Evolutionary conservation across 441 rosid species (phyloP).

Genomic region (Breynia disticha): DNA sequence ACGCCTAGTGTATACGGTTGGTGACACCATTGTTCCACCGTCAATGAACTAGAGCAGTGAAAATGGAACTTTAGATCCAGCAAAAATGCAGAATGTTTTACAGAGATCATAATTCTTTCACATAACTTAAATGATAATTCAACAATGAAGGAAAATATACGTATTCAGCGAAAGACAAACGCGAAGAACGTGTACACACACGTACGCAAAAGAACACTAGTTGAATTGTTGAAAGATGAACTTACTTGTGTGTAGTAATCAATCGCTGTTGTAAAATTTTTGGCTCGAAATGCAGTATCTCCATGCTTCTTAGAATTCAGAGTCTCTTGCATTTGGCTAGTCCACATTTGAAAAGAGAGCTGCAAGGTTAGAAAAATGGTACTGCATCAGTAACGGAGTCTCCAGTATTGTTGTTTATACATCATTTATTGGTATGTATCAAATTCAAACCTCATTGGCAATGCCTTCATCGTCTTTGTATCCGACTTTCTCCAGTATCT

Average conservation of each 20-base stretch:
- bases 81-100: background rate
- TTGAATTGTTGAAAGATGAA: too few relatives aligned
- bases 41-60: conserved; percentile 57
- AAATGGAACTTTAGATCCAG: background rate
- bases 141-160: background rate
- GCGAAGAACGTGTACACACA: too few relatives aligned
- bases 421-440: background rate
- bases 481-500: conserved; percentile 66
- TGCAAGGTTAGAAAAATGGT: conserved; percentile 17
- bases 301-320: conserved; percentile 78
- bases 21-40: conserved; percentile 80
- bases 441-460: conserved; percentile 57
- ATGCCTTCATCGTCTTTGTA: conserved; percentile 85
- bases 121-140: background rate
- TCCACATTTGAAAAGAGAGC: conserved; percentile 92
- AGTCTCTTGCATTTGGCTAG: conserved; percentile 81
- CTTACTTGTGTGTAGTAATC: conserved; percentile 72
- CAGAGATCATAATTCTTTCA: too few relatives aligned
- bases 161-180: too few relatives aligned
- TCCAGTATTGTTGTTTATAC: background rate
- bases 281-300: conserved; percentile 74
- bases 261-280: conserved; percentile 59
- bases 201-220: background rate
- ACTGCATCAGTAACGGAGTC: too few relatives aligned
- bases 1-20: conserved; percentile 84